Percentiles rank a stretch among this genome's conserved stretches.
Evolutionary conservation across 352 stramenopile species (phyloP).

Genomic region (Phytopythium oedochilum): DNA sequence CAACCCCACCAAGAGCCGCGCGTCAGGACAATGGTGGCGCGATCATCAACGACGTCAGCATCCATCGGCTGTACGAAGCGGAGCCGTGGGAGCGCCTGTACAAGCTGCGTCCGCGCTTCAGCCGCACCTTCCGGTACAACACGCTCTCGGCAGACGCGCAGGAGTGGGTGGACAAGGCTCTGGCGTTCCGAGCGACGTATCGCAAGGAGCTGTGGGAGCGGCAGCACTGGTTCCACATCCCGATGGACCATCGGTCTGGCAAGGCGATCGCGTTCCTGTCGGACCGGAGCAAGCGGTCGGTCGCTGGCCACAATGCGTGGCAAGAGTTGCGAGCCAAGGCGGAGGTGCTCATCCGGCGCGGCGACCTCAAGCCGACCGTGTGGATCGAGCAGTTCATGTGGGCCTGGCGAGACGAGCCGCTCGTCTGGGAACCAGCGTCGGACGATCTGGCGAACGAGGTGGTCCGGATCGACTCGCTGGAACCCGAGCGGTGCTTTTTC

Average conservation of each 20-base stretch:
- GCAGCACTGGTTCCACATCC: background rate
- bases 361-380: background rate
- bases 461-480: background rate
- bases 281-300: background rate
- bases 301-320: background rate
- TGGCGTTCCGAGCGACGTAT: background rate
- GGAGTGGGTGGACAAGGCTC: background rate
- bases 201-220: background rate
- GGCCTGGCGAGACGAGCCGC: background rate
- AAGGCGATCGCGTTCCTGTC: background rate
- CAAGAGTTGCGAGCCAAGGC: background rate
- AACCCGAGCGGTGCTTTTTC: background rate
- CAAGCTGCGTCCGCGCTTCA: too few relatives aligned
- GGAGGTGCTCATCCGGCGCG: background rate
- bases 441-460: background rate
- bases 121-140: background rate
- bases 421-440: background rate
- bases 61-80: background rate
- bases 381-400: background rate
- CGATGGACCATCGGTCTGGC: background rate
- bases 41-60: background rate
- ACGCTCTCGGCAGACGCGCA: background rate
- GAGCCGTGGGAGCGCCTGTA: background rate
- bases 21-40: background rate
- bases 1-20: too few relatives aligned